These are phyloP conservation scores for Cicer cuneatum DNA, from an alignment of 306 rosid genomes.

Conservation along the genomic window DNA sequence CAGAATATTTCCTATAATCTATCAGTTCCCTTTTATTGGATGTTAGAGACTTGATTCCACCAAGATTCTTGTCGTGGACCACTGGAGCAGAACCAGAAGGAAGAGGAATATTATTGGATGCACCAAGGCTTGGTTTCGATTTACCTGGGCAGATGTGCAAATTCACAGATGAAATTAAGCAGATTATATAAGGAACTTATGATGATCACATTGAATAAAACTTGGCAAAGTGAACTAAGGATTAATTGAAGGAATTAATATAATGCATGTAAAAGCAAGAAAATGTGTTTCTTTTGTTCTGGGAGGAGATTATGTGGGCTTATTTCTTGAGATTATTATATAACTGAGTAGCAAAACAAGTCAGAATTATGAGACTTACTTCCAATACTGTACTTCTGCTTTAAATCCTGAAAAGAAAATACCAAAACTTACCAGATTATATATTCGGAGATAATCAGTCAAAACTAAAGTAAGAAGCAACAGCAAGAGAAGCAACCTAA, in stretches of 20 bases:
- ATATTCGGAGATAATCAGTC: constrained; percentile 7
- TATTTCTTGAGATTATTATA: constrained; percentile 17
- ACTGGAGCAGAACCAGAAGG: constrained; percentile 49
- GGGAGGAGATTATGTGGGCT: constrained; percentile 10
- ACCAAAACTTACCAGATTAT: constrained; percentile 35
- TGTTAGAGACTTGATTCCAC: constrained; percentile 46
- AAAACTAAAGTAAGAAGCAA: constrained; percentile 30
- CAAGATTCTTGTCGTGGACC: constrained; percentile 39
- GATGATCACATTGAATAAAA: constrained; percentile 21
- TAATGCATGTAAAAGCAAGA: constrained; percentile 30
- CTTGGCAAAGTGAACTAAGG: constrained; percentile 29
- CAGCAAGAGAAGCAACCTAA: constrained; percentile 48
- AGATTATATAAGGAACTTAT: constrained; percentile 19
- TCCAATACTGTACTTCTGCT: constrained; percentile 55
- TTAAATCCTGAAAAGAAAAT: constrained; percentile 60
- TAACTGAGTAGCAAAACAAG: constrained; percentile 19
- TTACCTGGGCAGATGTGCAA: constrained; percentile 52
- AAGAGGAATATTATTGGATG: constrained; percentile 47
- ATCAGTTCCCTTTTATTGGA: constrained; percentile 43
- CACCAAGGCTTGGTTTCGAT: constrained; percentile 50
- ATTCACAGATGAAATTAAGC: constrained; percentile 22
- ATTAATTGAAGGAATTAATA: constrained; percentile 6
- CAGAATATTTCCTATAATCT: constrained; percentile 47
- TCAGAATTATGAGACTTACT: constrained; percentile 54
- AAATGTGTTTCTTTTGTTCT: constrained; percentile 6